These are phyloP conservation scores for Allium cepa DNA, from an alignment of 106 monocot genomes.

Conservation along the genomic window DNA sequence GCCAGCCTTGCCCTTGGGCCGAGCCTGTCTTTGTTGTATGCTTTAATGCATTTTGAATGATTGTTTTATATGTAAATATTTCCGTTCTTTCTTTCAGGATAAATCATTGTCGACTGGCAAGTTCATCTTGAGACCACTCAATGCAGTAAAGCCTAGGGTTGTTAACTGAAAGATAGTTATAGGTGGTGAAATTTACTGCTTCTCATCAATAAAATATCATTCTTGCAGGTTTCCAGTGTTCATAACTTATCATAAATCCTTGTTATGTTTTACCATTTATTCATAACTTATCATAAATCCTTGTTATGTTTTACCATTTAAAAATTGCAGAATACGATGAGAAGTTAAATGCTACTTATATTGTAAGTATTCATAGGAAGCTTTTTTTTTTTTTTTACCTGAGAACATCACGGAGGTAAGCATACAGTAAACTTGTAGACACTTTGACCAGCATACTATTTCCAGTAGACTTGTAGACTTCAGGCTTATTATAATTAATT, in stretches of 20 bases:
- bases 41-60: too few relatives aligned
- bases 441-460: too few relatives aligned
- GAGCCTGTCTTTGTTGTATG: too few relatives aligned
- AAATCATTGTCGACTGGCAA: slow-evolving; percentile 43
- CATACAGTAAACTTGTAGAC: neutral
- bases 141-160: slow-evolving; percentile 50
- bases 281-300: too few relatives aligned
- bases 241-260: too few relatives aligned
- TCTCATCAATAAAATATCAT: neutral
- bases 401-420: slow-evolving; percentile 92
- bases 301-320: too few relatives aligned
- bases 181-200: slow-evolving; percentile 22
- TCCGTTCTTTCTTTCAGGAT: slow-evolving; percentile 27
- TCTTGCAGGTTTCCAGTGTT: too few relatives aligned
- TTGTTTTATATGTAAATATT: neutral
- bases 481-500: too few relatives aligned
- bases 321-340: slow-evolving; percentile 68
- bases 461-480: too few relatives aligned
- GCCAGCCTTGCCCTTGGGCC: too few relatives aligned
- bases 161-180: slow-evolving; percentile 68
- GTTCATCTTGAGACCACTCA: slow-evolving; percentile 63
- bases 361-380: slow-evolving; percentile 79
- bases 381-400: slow-evolving; percentile 76
- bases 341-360: slow-evolving; percentile 88
- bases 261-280: too few relatives aligned